phyloP scores from a whole-genome alignment of 805 yeast genomes.

The Lipomyces lipofer region DNA sequence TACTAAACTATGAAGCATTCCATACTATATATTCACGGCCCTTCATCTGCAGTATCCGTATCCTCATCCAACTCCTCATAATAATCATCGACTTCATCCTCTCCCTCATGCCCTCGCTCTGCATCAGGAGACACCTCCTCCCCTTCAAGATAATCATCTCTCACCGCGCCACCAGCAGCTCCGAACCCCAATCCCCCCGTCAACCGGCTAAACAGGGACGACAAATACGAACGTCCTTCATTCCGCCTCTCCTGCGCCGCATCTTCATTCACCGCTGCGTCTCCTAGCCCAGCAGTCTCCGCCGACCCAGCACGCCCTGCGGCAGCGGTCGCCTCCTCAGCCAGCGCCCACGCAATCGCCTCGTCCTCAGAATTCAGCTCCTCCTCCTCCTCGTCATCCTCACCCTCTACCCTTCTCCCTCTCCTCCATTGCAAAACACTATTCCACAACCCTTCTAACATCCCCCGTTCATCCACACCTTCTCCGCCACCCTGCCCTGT shows the following conservation, averaged over 20 bases:
- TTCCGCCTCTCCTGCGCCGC: background rate
- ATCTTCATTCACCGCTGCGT: background rate
- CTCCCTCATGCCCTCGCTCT: slow-evolving; percentile 7
- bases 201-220: background rate
- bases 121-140: slow-evolving; percentile 1
- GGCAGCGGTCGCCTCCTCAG: slow-evolving; percentile 5
- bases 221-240: background rate
- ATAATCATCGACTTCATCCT: background rate
- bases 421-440: slow-evolving; percentile 20
- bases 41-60: background rate
- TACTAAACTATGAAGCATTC: too few species aligned
- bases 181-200: background rate
- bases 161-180: background rate
- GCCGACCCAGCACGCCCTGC: background rate
- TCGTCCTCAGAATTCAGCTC: slow-evolving; percentile 7
- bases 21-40: too few species aligned
- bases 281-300: background rate
- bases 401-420: slow-evolving; percentile 2
- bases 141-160: background rate
- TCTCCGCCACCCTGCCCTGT: slow-evolving; percentile 6
- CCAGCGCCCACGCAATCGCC: slow-evolving; percentile 14
- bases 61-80: slow-evolving; percentile 1
- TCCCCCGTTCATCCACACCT: slow-evolving; percentile 13
- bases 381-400: slow-evolving; percentile 8
- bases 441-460: slow-evolving; percentile 21